Conservation (phyloP, 2,329 filamentous ascomycete species). For the Herpotrichia juniperi region DNA sequence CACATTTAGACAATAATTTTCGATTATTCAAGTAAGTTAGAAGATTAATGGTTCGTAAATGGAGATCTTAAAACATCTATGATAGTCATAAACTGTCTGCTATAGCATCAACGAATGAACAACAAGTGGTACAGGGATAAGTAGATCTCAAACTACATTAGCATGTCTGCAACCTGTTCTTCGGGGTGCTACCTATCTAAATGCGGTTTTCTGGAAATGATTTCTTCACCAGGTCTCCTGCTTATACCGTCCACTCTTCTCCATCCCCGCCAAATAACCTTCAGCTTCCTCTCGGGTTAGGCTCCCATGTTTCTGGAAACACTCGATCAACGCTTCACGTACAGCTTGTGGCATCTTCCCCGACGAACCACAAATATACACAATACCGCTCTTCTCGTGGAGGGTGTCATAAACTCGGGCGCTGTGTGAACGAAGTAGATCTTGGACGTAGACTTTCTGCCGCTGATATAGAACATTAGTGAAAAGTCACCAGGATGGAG, state of each 20-base stretch:
- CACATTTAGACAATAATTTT: neutral
- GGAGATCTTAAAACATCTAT: no score
- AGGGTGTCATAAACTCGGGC: conserved; percentile 59
- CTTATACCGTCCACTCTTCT: conserved; percentile 67
- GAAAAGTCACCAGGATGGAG: neutral
- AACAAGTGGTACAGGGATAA: no score
- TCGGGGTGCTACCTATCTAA: no score
- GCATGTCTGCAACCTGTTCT: no score
- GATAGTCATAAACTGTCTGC: no score
- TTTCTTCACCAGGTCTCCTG: conserved; percentile 73
- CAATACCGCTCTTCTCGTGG: conserved; percentile 57
- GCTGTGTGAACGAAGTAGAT: conserved; percentile 61
- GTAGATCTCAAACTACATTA: no score
- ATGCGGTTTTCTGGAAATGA: no score
- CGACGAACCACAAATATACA: conserved; percentile 66
- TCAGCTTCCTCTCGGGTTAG: conserved; percentile 59
- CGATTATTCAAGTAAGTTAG: no score
- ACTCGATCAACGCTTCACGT: conserved; percentile 68
- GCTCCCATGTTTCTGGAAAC: conserved; percentile 54
- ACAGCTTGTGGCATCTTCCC: conserved; percentile 76
- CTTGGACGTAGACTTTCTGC: conserved; percentile 72
- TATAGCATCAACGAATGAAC: no score
- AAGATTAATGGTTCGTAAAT: no score
- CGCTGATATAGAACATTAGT: conserved; percentile 30
- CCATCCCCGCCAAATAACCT: conserved; percentile 61